Percentiles rank a stretch among this genome's conserved stretches.
Conservation (phyloP, 2,329 filamentous ascomycete genomes). For the Colletotrichum viniferum region DNA sequence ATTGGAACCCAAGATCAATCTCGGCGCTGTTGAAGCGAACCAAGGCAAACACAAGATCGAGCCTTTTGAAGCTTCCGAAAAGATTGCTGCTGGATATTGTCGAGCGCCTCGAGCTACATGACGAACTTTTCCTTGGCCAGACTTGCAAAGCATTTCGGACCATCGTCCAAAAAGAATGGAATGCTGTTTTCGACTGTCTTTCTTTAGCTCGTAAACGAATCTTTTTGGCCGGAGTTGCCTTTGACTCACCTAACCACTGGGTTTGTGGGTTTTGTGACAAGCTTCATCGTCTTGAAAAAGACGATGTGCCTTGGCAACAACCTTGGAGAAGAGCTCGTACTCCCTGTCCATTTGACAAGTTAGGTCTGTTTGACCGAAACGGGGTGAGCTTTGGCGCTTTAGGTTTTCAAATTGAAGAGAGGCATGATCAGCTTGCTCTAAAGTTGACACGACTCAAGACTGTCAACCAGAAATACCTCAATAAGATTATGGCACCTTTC, state of each 20-base stretch:
- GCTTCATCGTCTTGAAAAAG: not conserved
- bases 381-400: accelerated
- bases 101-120: not conserved
- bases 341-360: not conserved
- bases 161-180: not conserved
- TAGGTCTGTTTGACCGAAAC: not conserved
- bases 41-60: not conserved
- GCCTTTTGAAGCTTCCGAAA: not conserved
- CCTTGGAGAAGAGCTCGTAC: too few relatives aligned
- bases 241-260: not conserved
- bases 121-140: not conserved
- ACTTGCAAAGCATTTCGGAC: not conserved
- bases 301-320: not conserved
- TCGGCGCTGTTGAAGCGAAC: not conserved
- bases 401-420: not conserved
- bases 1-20: accelerated
- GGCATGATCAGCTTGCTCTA: not conserved
- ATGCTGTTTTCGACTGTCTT: not conserved
- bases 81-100: not conserved
- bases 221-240: not conserved
- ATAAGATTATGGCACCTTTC: not conserved
- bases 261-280: not conserved
- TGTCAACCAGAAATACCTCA: not conserved
- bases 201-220: not conserved
- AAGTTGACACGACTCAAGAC: not conserved